Base-by-base conservation (phyloP, 805 yeast genomes). In the Pichia eremophila region DNA sequence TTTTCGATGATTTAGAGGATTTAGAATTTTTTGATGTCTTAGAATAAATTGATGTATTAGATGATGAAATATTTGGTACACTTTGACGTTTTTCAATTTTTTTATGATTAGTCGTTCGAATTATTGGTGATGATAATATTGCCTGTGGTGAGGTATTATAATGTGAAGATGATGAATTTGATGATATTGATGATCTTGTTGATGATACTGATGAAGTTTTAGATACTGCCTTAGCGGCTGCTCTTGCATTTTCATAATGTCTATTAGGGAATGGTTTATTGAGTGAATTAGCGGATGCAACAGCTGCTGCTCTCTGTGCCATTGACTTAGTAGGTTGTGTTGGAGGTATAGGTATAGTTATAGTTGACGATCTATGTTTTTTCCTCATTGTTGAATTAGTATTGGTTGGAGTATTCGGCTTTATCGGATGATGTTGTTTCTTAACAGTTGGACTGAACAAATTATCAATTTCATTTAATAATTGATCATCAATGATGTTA, bases 241-340 rank as follows among this genome's bases (percentile, higher is more conserved):
- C 50, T 38, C n/a, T 43, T 12, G 50, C 47, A 38, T 40, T 43
- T 17, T 29, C 49, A 18, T 41, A 32, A 15, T 34, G 36, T 10
- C 3, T 34, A 5, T 34, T 15, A 12, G 36, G 17, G 17, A 34
- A 34, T 15, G 36, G 36, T 15, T 34, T 34, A 8, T 8, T 34
- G 6, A 40, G 15, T 8, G 44, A 35, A 7, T 39, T 18, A 29
- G 31, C 38, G 8, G 43, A 29, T 18, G 51, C 49, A 3, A 46
- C 12, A 4, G 40, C 41, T 10, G 49, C 51, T 11, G 51, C 51
- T 11, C 44, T 42, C 18, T 41, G 46, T n/a, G 51, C 48, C 48
- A 48, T 45, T 27, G 37, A 8, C n/a, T 36, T n/a, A 36, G 14
- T 18, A n/a, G 14, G 32, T 12, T 10, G 32, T 12, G 32, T 10